Conservation (phyloP, 306 rosid genomes). For the Ormosia semicastrata region DNA sequence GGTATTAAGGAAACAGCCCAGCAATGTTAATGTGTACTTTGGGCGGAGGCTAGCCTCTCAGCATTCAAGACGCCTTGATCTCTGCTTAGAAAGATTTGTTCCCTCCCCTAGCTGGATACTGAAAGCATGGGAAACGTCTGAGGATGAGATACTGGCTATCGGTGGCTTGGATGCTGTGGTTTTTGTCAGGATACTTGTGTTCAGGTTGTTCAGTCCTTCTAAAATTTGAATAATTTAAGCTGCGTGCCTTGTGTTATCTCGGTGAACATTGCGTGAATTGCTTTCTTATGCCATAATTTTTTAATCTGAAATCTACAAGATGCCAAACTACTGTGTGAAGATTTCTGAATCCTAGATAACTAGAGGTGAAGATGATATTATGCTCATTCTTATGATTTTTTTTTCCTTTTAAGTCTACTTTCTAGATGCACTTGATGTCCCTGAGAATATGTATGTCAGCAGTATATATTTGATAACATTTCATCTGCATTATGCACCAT, state of each 20-base stretch:
- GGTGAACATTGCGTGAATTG: conserved; percentile 1
- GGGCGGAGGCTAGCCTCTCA: conserved; percentile 62
- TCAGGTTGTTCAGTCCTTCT: conserved; percentile 56
- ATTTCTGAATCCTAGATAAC: conserved; percentile 1
- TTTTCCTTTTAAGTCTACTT: not conserved
- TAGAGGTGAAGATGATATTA: conserved; percentile 5
- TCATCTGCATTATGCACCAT: not conserved
- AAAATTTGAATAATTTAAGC: conserved; percentile 17
- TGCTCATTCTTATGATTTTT: not conserved
- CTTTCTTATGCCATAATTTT: not conserved
- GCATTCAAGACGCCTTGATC: conserved; percentile 31
- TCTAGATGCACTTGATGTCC: not conserved
- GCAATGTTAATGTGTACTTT: conserved; percentile 75
- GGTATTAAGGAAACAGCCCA: conserved; percentile 85
- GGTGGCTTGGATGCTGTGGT: conserved; percentile 93
- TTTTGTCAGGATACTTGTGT: conserved; percentile 73
- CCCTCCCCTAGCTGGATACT: conserved; percentile 92
- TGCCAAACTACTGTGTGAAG: not conserved
- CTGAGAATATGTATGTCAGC: not conserved
- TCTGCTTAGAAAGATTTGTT: conserved; percentile 83
- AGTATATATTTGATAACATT: not conserved
- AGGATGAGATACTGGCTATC: conserved; percentile 65
- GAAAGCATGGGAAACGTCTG: conserved; percentile 81
- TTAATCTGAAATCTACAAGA: not conserved
- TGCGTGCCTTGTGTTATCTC: conserved; percentile 1